Percentiles rank a stretch among this genome's conserved stretches.
Conservation (phyloP, 352 stramenopile genomes). For the Phytophthora fragariae region DNA sequence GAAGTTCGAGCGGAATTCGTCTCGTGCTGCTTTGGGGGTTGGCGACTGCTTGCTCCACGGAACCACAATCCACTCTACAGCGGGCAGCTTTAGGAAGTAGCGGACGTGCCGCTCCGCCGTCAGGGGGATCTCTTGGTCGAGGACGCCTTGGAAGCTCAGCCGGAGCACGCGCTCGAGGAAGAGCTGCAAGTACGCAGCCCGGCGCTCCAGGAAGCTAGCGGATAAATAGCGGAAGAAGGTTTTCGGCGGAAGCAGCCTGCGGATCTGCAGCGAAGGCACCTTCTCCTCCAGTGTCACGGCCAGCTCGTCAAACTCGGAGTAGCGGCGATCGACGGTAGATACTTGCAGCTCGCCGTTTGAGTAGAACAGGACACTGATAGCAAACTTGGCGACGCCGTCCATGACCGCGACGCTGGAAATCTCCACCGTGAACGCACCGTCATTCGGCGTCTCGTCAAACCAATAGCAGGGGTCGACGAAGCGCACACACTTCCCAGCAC, state of each 20-base stretch:
- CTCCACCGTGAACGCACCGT: slow-evolving; percentile 77
- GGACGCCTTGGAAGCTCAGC: slow-evolving; percentile 65
- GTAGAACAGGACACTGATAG: slow-evolving; percentile 73
- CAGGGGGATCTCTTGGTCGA: slow-evolving; percentile 76
- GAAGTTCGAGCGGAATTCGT: slow-evolving; percentile 36
- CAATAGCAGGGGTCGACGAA: slow-evolving; percentile 68
- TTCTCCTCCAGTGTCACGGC: slow-evolving; percentile 64
- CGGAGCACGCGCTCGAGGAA: slow-evolving; percentile 71
- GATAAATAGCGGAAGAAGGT: slow-evolving; percentile 74
- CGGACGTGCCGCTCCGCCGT: slow-evolving; percentile 72
- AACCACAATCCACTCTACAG: slow-evolving; percentile 77
- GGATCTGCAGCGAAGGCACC: slow-evolving; percentile 53
- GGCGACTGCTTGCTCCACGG: slow-evolving; percentile 47
- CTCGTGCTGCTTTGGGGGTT: slow-evolving; percentile 9
- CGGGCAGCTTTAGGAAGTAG: slow-evolving; percentile 69
- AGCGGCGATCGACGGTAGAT: slow-evolving; percentile 66
- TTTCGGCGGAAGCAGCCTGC: slow-evolving; percentile 70
- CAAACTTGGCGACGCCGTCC: slow-evolving; percentile 59
- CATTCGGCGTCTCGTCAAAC: slow-evolving; percentile 46
- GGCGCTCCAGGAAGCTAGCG: slow-evolving; percentile 65
- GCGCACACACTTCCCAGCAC: slow-evolving; percentile 56
- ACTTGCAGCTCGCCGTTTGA: slow-evolving; percentile 47
- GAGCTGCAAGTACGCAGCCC: slow-evolving; percentile 61
- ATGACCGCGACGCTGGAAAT: slow-evolving; percentile 63
- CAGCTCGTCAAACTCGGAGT: slow-evolving; percentile 74